Conservation (phyloP, 1,139 yeast genomes). For the Scheffersomyces illinoinensis region DNA sequence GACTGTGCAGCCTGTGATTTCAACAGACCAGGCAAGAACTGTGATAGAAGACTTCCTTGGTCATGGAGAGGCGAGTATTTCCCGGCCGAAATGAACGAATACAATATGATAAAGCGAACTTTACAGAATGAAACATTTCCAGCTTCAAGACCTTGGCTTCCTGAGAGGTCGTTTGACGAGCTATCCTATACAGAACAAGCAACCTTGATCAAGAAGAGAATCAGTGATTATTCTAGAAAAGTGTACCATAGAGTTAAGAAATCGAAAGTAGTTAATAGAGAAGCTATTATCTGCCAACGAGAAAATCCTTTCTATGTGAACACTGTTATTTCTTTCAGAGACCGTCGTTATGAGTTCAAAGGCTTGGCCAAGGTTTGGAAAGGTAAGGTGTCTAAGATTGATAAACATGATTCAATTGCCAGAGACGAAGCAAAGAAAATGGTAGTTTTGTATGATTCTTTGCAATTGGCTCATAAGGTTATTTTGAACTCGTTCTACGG, state of each 20-base stretch:
- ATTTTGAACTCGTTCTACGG: constrained; percentile 97
- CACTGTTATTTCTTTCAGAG: constrained; percentile 93
- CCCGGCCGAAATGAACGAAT: constrained; percentile 91
- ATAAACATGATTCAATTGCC: constrained; percentile 53
- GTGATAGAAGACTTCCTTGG: constrained; percentile 94
- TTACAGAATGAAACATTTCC: constrained; percentile 80
- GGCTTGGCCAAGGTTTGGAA: constrained; percentile 95
- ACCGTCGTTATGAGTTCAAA: constrained; percentile 94
- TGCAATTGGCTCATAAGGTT: constrained; percentile 96
- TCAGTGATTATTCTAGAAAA: constrained; percentile 84
- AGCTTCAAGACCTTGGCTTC: constrained; percentile 54
- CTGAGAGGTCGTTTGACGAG: constrained; percentile 69
- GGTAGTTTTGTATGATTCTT: constrained; percentile 91
- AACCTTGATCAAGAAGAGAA: constrained; percentile 66
- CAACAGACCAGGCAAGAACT: constrained; percentile 89
- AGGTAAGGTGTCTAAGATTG: constrained; percentile 64
- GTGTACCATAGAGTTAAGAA: constrained; percentile 80
- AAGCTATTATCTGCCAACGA: constrained; percentile 94
- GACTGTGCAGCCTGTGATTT: constrained; percentile 98
- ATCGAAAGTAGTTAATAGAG: constrained; percentile 83
- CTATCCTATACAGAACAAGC: constrained; percentile 80
- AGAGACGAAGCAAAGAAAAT: constrained; percentile 87
- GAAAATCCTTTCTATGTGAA: constrained; percentile 97
- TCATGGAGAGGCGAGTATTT: constrained; percentile 97
- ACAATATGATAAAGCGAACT: constrained; percentile 84